Conservation (phyloP, 2,329 filamentous ascomycete species). For the Neonectria magnoliae region DNA sequence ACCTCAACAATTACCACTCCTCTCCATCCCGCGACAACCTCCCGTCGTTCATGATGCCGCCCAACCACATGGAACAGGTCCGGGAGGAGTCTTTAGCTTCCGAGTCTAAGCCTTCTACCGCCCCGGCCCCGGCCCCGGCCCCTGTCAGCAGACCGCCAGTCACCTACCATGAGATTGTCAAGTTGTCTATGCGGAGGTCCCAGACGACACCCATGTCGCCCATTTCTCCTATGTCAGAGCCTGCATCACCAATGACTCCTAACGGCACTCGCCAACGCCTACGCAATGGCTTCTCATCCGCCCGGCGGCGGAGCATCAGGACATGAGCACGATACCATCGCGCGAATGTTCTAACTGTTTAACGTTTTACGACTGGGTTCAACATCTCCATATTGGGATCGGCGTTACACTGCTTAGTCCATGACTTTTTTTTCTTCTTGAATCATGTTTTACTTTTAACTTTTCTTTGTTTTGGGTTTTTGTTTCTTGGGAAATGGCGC, state of each 20-base stretch:
- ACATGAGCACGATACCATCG: conserved; percentile 32
- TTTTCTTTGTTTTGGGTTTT: conserved; percentile 30
- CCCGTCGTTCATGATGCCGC: conserved; percentile 34
- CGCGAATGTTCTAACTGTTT: conserved; percentile 27
- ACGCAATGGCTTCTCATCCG: conserved; percentile 37
- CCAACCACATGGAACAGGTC: conserved; percentile 48
- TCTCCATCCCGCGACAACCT: conserved; percentile 49
- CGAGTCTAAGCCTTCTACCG: conserved; percentile 33
- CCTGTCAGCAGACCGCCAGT: conserved; percentile 45
- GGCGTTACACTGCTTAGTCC: conserved; percentile 28
- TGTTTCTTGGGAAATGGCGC: conserved; percentile 15
- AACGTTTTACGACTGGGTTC: conserved; percentile 39
- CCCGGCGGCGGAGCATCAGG: conserved; percentile 54
- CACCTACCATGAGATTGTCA: conserved; percentile 61
- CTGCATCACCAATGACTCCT: conserved; percentile 40
- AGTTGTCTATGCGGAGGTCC: conserved; percentile 53
- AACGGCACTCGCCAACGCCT: conserved; percentile 40
- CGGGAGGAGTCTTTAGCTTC: conserved; percentile 42
- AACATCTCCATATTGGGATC: conserved; percentile 23
- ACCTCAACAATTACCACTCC: conserved; percentile 48
- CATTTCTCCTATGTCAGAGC: conserved; percentile 42
- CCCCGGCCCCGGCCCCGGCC: conserved; percentile 35
- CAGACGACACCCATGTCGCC: conserved; percentile 42
- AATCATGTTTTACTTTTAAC: conserved; percentile 26
- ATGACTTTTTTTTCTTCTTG: conserved; percentile 22